Conservation (phyloP, 2,329 filamentous ascomycete genomes). For the Diplodia seriata region DNA sequence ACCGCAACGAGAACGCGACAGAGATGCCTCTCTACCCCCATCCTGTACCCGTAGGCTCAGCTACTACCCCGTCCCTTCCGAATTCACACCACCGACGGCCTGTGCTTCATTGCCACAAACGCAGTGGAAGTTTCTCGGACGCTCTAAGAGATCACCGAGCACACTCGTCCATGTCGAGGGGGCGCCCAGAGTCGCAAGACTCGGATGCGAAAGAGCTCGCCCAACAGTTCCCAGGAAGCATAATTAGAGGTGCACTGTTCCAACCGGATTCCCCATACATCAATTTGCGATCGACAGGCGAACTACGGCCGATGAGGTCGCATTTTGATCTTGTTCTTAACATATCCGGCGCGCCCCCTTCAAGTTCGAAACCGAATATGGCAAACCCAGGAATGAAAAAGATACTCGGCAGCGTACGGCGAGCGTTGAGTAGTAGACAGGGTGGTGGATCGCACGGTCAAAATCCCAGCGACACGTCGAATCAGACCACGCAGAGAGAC, state of each 20-base stretch:
- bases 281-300: slow-evolving; percentile 53
- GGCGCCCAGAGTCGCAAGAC: slow-evolving; percentile 12
- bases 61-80: slow-evolving; percentile 6
- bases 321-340: slow-evolving; percentile 43
- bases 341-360: slow-evolving; percentile 38
- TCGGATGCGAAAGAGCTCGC: background rate
- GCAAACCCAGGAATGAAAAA: slow-evolving; percentile 80
- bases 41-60: slow-evolving; percentile 39
- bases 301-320: slow-evolving; percentile 42
- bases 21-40: slow-evolving; percentile 51
- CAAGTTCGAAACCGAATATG: slow-evolving; percentile 45
- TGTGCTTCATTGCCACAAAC: slow-evolving; percentile 68
- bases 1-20: slow-evolving; percentile 45
- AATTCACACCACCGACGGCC: slow-evolving; percentile 36
- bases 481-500: slow-evolving; percentile 15
- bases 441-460: slow-evolving; percentile 7
- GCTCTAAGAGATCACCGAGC: slow-evolving; percentile 73
- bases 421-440: slow-evolving; percentile 73
- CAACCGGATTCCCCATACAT: slow-evolving; percentile 85
- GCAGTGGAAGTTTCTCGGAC: slow-evolving; percentile 87
- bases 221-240: slow-evolving; percentile 73
- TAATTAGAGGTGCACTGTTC: slow-evolving; percentile 85
- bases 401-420: slow-evolving; percentile 83
- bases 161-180: slow-evolving; percentile 14
- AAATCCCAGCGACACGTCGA: slow-evolving; percentile 28